phyloP scores from a whole-genome alignment of 306 rosid genomes.

The Mucuna pruriens region DNA sequence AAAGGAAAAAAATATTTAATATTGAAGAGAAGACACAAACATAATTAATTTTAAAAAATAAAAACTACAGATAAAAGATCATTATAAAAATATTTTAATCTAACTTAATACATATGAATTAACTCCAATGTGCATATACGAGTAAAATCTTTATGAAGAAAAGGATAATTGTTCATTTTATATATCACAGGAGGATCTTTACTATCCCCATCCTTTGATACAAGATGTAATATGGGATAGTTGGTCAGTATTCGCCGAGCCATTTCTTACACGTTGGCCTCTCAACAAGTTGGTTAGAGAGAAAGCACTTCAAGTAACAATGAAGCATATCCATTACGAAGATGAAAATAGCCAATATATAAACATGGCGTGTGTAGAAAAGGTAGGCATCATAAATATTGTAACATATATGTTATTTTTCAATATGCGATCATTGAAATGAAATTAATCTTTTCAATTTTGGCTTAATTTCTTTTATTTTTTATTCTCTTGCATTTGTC shows the following conservation, averaged over 20 bases:
- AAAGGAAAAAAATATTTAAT: no score
- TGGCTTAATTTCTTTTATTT: no score
- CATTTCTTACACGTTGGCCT: conserved; percentile 71
- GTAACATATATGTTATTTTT: no score
- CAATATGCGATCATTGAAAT: no score
- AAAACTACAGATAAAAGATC: no score
- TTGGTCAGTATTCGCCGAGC: conserved; percentile 54
- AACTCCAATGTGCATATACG: not conserved
- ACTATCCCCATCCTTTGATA: not conserved
- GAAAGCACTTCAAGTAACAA: conserved; percentile 56
- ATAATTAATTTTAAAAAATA: no score
- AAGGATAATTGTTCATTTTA: not conserved
- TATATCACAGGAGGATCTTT: conserved; percentile 56
- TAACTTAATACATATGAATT: no score
- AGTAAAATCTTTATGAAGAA: no score
- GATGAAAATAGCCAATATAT: conserved; percentile 70
- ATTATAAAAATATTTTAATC: no score
- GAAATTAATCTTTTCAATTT: no score
- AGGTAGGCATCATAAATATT: conserved; percentile 37
- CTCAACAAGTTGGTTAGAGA: conserved; percentile 56
- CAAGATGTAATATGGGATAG: conserved; percentile 72
- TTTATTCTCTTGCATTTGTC: no score
- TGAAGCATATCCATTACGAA: conserved; percentile 74
- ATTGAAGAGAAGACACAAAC: no score
- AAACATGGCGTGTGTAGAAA: conserved; percentile 56